Conservation (phyloP, 2,329 filamentous ascomycete genomes). For the Colletotrichum sp. region DNA sequence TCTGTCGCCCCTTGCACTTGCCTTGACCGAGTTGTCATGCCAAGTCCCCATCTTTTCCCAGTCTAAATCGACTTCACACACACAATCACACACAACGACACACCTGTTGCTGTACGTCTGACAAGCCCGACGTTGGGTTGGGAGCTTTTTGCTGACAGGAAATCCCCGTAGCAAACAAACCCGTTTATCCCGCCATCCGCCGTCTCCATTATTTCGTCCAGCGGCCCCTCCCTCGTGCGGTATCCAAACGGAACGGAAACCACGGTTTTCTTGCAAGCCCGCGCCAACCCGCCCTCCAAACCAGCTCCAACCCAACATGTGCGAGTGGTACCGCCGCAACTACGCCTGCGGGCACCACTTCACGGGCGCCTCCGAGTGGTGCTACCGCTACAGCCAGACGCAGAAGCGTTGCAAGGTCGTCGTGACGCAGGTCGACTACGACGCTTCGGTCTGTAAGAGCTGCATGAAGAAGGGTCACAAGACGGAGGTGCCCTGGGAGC, state of each 20-base stretch:
- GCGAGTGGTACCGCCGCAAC: conserved; percentile 24
- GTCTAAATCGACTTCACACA: conserved; percentile 10
- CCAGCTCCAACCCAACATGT: conserved; percentile 17
- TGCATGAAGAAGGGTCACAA: background rate
- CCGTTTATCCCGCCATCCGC: background rate
- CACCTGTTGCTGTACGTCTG: background rate
- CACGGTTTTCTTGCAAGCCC: conserved; percentile 15
- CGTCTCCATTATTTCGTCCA: background rate
- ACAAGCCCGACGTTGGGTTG: background rate
- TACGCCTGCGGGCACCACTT: conserved; percentile 24
- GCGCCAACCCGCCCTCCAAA: conserved; percentile 2
- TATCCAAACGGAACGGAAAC: conserved; percentile 1
- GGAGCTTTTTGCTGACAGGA: background rate
- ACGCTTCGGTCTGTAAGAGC: conserved; percentile 10
- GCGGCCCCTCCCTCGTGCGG: background rate
- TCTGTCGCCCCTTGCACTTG: conserved; percentile 14
- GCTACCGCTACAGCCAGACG: conserved; percentile 20
- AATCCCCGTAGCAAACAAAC: background rate
- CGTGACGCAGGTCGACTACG: conserved; percentile 18
- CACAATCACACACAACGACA: background rate
- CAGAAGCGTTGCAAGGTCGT: conserved; percentile 21
- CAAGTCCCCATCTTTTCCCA: conserved; percentile 2
- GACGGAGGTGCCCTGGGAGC: background rate
- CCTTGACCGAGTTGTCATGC: conserved; percentile 18
- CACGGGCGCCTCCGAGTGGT: conserved; percentile 22